phyloP scores from a whole-genome alignment of 108 stramenopile species.

The Conticribra weissflogii region DNA sequence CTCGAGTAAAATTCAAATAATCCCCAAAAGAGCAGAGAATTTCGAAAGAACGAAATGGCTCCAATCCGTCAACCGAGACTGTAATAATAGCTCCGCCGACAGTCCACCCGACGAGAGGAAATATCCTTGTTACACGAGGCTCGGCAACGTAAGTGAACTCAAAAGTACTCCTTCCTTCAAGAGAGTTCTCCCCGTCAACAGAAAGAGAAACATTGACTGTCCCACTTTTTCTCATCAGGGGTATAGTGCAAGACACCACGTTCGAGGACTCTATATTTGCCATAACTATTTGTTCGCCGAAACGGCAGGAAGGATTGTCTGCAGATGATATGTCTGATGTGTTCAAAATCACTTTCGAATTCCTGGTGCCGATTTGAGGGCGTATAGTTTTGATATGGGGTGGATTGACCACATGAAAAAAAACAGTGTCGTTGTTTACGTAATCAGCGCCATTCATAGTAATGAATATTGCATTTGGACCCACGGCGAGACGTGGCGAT shows the following conservation, averaged over 20 bases:
- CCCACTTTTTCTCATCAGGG: not conserved
- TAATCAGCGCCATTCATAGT: constrained; percentile 26
- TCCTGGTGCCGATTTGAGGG: constrained; percentile 26
- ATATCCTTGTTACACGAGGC: constrained; percentile 21
- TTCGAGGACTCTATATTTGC: constrained; percentile 22
- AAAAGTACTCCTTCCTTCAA: constrained; percentile 10
- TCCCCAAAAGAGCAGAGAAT: constrained; percentile 34
- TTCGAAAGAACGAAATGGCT: constrained; percentile 15
- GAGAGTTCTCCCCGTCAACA: constrained; percentile 36
- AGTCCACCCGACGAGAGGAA: constrained; percentile 38
- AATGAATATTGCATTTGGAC: constrained; percentile 17
- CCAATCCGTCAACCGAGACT: constrained; percentile 15
- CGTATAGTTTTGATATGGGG: constrained; percentile 30
- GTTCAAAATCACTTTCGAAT: constrained; percentile 25
- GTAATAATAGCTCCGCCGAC: constrained; percentile 19
- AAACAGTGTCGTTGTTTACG: constrained; percentile 20
- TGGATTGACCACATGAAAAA: constrained; percentile 28
- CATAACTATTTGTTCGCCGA: constrained; percentile 26
- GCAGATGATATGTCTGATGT: constrained; percentile 19
- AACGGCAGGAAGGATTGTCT: constrained; percentile 29
- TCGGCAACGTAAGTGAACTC: constrained; percentile 26
- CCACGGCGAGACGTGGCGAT: constrained; percentile 17
- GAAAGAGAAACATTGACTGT: constrained; percentile 29
- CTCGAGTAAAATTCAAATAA: constrained; percentile 4
- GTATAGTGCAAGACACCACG: constrained; percentile 21